Percentiles rank a stretch among this genome's conserved stretches.
These are phyloP conservation scores for Gossypium australe DNA, from an alignment of 345 rosid genomes.

Conservation along the genomic window DNA sequence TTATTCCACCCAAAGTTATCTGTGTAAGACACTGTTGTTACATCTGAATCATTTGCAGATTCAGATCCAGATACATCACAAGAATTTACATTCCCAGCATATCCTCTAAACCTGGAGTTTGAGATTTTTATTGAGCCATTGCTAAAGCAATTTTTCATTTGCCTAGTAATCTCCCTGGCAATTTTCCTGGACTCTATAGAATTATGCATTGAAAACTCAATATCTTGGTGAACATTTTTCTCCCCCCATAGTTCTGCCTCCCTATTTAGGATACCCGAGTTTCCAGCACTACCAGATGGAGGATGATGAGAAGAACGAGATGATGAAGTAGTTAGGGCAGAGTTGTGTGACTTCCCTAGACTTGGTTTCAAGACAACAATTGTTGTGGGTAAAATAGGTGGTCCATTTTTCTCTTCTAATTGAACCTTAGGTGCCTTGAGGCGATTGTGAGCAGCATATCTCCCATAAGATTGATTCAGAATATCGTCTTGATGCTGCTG, in stretches of 20 bases:
- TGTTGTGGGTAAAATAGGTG: constrained; percentile 48
- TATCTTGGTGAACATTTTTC: constrained; percentile 41
- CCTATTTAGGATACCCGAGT: constrained; percentile 24
- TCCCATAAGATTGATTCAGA: constrained; percentile 26
- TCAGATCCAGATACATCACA: constrained; percentile 58
- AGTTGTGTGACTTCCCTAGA: constrained; percentile 47
- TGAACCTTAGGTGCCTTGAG: constrained; percentile 34
- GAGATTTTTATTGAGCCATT: constrained; percentile 39
- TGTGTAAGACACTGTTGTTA: constrained; percentile 35
- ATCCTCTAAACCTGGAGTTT: constrained; percentile 51
- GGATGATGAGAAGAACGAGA: constrained; percentile 44
- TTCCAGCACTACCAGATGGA: constrained; percentile 37
- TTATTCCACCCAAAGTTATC: constrained; percentile 36
- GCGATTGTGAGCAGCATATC: constrained; percentile 27
- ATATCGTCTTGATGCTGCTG: constrained; percentile 28
- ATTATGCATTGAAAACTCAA: constrained; percentile 44
- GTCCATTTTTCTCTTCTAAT: constrained; percentile 34
- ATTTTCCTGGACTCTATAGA: constrained; percentile 64
- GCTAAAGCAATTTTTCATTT: constrained; percentile 45
- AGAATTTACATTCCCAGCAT: constrained; percentile 79
- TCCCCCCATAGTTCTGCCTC: constrained; percentile 30
- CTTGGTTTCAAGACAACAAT: constrained; percentile 93
- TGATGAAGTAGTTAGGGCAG: constrained; percentile 40
- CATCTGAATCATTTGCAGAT: constrained; percentile 64
- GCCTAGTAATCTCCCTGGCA: constrained; percentile 57